Percentiles rank a stretch among this genome's conserved stretches.
These are phyloP conservation scores for Irpex sp. DNA, from an alignment of 1,284 basidiomycete genomes.

Conservation along the genomic window DNA sequence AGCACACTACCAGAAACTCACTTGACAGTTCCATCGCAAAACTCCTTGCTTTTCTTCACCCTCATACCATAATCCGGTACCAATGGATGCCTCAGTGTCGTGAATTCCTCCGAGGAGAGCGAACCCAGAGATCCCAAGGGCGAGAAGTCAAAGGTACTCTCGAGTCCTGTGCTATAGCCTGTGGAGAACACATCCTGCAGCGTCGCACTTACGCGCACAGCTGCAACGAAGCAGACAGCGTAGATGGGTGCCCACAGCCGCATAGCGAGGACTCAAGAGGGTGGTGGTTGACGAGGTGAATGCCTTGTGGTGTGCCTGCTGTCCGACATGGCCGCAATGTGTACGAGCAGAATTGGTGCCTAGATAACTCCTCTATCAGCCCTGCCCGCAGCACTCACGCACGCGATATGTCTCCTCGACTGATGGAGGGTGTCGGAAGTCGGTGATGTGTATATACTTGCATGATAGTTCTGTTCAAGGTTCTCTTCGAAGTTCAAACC, in stretches of 20 bases:
- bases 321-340: too few species aligned
- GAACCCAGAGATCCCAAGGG: not conserved
- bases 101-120: conserved; percentile 39
- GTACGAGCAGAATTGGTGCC: too few species aligned
- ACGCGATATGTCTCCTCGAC: too few species aligned
- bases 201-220: not conserved
- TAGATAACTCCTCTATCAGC: too few species aligned
- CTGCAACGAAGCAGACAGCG: not conserved
- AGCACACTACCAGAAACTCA: conserved; percentile 4
- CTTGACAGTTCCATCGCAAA: conserved; percentile 25
- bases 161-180: not conserved
- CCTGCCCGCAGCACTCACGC: too few species aligned
- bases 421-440: too few species aligned
- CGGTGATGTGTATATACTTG: too few species aligned
- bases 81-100: conserved; percentile 45
- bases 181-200: not conserved
- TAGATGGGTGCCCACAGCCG: not conserved
- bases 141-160: not conserved
- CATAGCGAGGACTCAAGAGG: not conserved
- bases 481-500: too few species aligned
- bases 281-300: not conserved
- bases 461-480: too few species aligned
- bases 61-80: conserved; percentile 51
- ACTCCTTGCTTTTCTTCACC: conserved; percentile 35
- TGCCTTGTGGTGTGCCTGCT: not conserved